phyloP scores from a whole-genome alignment of 2,329 filamentous ascomycete genomes.

The Cercospora zeae-maydis region DNA sequence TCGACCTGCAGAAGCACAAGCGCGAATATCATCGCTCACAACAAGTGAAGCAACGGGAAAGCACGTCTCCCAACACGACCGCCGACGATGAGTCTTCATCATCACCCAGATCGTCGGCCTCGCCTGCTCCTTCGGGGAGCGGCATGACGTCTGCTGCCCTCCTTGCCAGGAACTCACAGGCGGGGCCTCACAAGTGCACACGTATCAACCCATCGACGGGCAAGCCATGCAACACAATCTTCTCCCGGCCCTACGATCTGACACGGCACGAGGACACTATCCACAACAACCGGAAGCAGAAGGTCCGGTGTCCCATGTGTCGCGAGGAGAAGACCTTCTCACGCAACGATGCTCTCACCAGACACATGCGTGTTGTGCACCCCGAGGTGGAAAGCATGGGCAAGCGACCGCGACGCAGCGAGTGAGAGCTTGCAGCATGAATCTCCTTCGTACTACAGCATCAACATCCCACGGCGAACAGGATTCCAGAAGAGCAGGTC shows the following conservation, averaged over 20 bases:
- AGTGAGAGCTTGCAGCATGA: constrained; percentile 9
- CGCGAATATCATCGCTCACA: constrained; percentile 81
- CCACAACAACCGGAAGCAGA: constrained; percentile 90
- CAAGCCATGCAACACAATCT: constrained; percentile 90
- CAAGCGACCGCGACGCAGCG: constrained; percentile 49
- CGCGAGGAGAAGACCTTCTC: constrained; percentile 97
- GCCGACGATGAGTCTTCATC: constrained; percentile 35
- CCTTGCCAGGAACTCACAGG: constrained; percentile 72
- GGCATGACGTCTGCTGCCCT: constrained; percentile 54
- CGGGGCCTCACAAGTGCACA: constrained; percentile 88
- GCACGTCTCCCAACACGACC: constrained; percentile 34
- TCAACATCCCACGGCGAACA: background rate
- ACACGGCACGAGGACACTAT: constrained; percentile 97
- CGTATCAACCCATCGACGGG: constrained; percentile 91
- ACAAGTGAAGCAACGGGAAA: constrained; percentile 40
- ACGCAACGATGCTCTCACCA: constrained; percentile 85
- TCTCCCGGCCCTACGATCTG: constrained; percentile 92
- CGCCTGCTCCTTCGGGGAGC: constrained; percentile 32
- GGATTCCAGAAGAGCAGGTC: background rate
- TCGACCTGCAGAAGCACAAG: constrained; percentile 90
- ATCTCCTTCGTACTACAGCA: background rate
- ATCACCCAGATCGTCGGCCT: constrained; percentile 33
- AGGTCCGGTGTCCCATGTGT: constrained; percentile 88
- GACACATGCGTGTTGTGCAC: constrained; percentile 92
- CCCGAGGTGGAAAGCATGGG: constrained; percentile 82